Conservation (phyloP, 1,284 basidiomycete genomes). For the Moniliophthora roreri region DNA sequence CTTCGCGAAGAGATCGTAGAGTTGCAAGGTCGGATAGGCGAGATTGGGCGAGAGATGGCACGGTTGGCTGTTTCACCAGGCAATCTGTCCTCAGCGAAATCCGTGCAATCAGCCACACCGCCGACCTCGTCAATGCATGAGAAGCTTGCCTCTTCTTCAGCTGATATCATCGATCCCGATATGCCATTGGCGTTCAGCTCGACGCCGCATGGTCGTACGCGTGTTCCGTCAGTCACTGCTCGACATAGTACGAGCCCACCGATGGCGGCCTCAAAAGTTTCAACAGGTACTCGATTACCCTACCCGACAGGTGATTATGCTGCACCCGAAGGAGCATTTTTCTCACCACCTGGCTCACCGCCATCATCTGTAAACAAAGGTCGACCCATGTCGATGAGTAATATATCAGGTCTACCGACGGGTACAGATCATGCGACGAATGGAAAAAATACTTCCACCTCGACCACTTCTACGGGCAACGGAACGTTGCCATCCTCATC, state of each 20-base stretch:
- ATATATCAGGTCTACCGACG: conserved; percentile 34
- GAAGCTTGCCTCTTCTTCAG: conserved; percentile 17
- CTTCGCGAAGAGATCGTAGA: conserved; percentile 69
- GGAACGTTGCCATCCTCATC: conserved; percentile 20
- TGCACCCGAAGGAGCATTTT: conserved; percentile 51
- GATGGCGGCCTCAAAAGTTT: conserved; percentile 36
- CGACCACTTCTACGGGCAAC: conserved; percentile 4
- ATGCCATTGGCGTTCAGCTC: neutral
- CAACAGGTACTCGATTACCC: conserved; percentile 51
- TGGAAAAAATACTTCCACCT: conserved; percentile 17
- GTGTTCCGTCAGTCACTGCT: conserved; percentile 42
- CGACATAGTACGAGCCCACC: conserved; percentile 68
- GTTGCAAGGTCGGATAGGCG: conserved; percentile 67
- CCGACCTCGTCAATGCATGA: conserved; percentile 13
- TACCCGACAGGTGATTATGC: conserved; percentile 82
- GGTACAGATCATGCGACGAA: conserved; percentile 12
- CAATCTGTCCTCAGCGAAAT: conserved; percentile 54
- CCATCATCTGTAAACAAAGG: conserved; percentile 39
- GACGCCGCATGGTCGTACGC: conserved; percentile 29
- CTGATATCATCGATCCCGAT: conserved; percentile 16
- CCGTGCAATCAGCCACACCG: conserved; percentile 36
- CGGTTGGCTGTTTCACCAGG: conserved; percentile 59
- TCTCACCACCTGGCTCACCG: conserved; percentile 66
- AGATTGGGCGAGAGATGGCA: conserved; percentile 76
- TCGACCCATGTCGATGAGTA: conserved; percentile 19